Percentiles rank a stretch among this genome's conserved stretches.
phyloP scores from a whole-genome alignment of 2,329 filamentous ascomycete genomes.

The Ceratocystis eucalypticola region DNA sequence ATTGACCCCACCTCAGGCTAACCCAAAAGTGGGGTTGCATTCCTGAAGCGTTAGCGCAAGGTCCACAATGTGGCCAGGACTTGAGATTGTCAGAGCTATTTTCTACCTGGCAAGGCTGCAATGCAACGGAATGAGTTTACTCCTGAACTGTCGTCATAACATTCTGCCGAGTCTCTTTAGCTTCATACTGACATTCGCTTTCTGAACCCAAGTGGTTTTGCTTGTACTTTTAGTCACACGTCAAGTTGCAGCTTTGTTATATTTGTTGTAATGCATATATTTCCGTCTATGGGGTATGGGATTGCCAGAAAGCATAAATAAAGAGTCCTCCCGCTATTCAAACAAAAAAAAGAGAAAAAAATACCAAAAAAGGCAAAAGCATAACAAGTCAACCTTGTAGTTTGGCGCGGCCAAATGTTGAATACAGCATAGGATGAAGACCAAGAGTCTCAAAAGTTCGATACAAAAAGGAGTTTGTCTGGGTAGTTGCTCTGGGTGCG shows the following conservation, averaged over 20 bases:
- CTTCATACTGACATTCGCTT: too few relatives aligned
- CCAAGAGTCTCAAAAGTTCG: not conserved
- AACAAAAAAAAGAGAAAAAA: not conserved
- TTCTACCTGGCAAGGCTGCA: not conserved
- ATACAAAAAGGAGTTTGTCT: not conserved
- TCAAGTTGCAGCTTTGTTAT: not conserved
- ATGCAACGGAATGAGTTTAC: too few relatives aligned
- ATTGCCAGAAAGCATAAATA: not conserved
- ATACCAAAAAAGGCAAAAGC: not conserved
- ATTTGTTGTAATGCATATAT: not conserved
- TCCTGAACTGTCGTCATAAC: not conserved
- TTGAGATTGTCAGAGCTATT: not conserved
- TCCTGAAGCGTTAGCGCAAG: not conserved
- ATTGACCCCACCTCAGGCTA: not conserved
- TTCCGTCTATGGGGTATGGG: not conserved
- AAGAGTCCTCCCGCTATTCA: not conserved
- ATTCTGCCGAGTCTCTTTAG: too few relatives aligned
- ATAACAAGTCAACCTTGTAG: not conserved
- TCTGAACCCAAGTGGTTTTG: too few relatives aligned
- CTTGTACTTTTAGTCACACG: too few relatives aligned
- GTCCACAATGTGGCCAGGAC: not conserved
- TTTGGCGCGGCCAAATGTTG: slow-evolving; percentile 2
- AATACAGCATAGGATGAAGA: not conserved
- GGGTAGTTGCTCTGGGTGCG: not conserved
- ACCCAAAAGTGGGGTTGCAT: not conserved